Evolutionary conservation across 2,329 filamentous ascomycete species (phyloP).

Genomic region (Neonectria sp.): DNA sequence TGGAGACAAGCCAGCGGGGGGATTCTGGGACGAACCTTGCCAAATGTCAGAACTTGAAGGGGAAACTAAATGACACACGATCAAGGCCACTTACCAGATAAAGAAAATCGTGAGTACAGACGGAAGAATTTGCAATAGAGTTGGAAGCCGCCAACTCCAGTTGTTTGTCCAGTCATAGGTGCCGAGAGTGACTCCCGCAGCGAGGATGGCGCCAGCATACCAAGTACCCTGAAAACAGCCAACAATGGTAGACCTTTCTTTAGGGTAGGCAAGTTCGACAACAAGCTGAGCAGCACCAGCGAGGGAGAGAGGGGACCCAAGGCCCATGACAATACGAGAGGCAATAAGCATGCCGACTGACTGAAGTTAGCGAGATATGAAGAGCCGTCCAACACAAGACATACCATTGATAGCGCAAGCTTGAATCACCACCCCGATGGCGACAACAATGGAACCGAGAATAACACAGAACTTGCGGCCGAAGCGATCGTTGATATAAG

Average conservation of each 20-base stretch:
- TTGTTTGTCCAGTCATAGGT: constrained; percentile 53
- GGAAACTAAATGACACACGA: no score
- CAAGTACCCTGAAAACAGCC: constrained; percentile 17
- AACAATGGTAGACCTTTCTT: constrained; percentile 11
- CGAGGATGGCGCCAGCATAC: constrained; percentile 24
- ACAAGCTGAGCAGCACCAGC: not conserved
- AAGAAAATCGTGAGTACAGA: constrained; percentile 13
- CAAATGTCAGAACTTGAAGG: not conserved
- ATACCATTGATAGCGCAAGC: not conserved
- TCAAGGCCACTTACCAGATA: constrained; percentile 2
- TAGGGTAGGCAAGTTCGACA: not conserved
- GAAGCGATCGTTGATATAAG: not conserved
- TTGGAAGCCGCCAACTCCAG: constrained; percentile 65
- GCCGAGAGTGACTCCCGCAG: constrained; percentile 52
- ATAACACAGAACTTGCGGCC: constrained; percentile 1
- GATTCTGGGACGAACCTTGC: constrained; percentile 33
- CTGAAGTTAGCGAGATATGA: not conserved
- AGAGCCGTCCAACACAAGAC: not conserved
- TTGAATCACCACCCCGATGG: not conserved
- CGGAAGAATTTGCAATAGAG: constrained; percentile 59
- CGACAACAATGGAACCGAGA: not conserved
- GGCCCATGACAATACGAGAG: not conserved
- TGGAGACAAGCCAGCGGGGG: constrained; percentile 42
- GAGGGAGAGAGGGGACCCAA: not conserved
- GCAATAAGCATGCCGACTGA: constrained; percentile 4